These are phyloP conservation scores for Cyclocybe cylindracea DNA, from an alignment of 768 basidiomycete species.

Conservation along the genomic window DNA sequence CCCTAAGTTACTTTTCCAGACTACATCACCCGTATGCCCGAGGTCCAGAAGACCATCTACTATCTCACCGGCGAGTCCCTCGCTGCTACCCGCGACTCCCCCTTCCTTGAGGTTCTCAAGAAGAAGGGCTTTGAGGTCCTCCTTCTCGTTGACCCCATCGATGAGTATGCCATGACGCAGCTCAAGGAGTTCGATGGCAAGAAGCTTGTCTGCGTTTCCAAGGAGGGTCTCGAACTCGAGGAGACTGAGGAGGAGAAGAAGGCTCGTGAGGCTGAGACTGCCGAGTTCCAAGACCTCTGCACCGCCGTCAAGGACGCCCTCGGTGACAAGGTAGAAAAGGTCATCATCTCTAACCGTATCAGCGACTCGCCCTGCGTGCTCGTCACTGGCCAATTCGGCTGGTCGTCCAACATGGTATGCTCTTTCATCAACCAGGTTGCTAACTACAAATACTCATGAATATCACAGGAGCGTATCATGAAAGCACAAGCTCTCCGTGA, in stretches of 20 bases:
- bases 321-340: constrained; percentile 99
- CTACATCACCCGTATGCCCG: constrained; percentile 99
- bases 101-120: constrained; percentile 99
- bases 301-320: constrained; percentile 96
- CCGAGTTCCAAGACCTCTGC: constrained; percentile 87
- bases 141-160: constrained; percentile 97
- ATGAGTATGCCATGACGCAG: constrained; percentile 98
- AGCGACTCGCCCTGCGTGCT: constrained; percentile 95
- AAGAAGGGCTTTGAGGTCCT: constrained; percentile 99
- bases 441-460: not conserved
- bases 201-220: constrained; percentile 97
- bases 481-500: constrained; percentile 97
- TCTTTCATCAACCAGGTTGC: not conserved
- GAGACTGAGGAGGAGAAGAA: constrained; percentile 99
- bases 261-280: constrained; percentile 79
- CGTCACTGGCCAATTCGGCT: constrained; percentile 98
- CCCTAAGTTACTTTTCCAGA: constrained; percentile 45
- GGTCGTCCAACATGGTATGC: constrained; percentile 97
- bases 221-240: constrained; percentile 98
- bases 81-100: constrained; percentile 86
- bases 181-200: constrained; percentile 99
- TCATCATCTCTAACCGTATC: constrained; percentile 97
- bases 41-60: constrained; percentile 98
- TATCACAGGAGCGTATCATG: constrained; percentile 88
- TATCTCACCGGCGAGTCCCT: constrained; percentile 99